These are phyloP conservation scores for Fonsecaea erecta DNA, from an alignment of 2,329 filamentous ascomycete species.

Conservation along the genomic window DNA sequence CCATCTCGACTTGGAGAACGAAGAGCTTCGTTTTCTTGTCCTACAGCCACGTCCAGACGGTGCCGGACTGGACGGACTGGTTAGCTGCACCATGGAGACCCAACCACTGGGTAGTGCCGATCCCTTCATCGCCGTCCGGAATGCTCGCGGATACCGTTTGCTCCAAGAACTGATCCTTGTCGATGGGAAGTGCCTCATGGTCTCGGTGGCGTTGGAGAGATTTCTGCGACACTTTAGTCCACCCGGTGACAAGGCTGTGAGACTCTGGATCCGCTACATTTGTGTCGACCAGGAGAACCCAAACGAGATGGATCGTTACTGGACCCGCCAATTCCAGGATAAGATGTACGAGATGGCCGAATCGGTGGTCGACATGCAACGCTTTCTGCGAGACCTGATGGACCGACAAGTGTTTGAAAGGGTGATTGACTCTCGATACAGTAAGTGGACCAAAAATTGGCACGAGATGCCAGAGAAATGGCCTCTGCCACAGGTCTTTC, in stretches of 20 bases:
- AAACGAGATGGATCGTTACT: constrained; percentile 12
- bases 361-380: constrained; percentile 12
- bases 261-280: constrained; percentile 16
- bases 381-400: not conserved
- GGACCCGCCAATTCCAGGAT: constrained; percentile 11
- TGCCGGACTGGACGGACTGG: not conserved
- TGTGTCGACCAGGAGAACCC: constrained; percentile 10
- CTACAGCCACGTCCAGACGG: not conserved
- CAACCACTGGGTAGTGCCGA: constrained; percentile 5
- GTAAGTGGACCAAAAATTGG: constrained; percentile 11
- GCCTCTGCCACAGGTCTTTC: constrained; percentile 11
- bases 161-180: constrained; percentile 10
- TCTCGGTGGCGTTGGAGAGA: constrained; percentile 6
- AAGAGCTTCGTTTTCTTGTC: not conserved
- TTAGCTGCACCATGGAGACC: constrained; percentile 4
- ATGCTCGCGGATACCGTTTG: constrained; percentile 8
- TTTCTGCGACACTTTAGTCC: not conserved
- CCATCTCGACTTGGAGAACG: not conserved
- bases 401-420: constrained; percentile 4
- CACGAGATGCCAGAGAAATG: not conserved
- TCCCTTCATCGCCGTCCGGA: constrained; percentile 12
- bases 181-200: constrained; percentile 1
- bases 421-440: constrained; percentile 12
- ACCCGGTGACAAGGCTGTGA: not conserved
- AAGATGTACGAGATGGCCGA: constrained; percentile 5